These are phyloP conservation scores for Penicillium rolfsii DNA, from an alignment of 2,329 filamentous ascomycete genomes.

Conservation along the genomic window DNA sequence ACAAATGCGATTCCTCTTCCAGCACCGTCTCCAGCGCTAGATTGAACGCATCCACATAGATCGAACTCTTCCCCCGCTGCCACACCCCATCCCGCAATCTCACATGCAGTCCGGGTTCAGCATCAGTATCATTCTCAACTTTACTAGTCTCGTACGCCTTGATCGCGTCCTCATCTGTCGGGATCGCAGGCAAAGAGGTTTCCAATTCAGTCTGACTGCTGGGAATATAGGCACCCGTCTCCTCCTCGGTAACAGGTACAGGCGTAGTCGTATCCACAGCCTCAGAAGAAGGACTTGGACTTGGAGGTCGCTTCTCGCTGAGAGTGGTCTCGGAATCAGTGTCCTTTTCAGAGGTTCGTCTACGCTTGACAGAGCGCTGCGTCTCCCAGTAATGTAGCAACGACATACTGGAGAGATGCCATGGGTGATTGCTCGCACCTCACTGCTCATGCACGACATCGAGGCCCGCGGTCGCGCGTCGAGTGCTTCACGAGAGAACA, in stretches of 20 bases:
- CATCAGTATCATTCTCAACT: slow-evolving; percentile 54
- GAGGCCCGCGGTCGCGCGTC: slow-evolving; percentile 19
- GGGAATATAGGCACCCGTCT: slow-evolving; percentile 34
- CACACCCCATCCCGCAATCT: slow-evolving; percentile 64
- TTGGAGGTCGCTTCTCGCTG: slow-evolving; percentile 16
- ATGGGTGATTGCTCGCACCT: slow-evolving; percentile 13
- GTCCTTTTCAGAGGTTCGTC: slow-evolving; percentile 28
- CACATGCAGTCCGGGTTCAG: slow-evolving; percentile 49
- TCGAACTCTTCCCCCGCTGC: slow-evolving; percentile 78
- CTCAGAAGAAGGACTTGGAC: slow-evolving; percentile 42
- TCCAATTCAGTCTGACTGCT: slow-evolving; percentile 68
- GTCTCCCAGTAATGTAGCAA: slow-evolving; percentile 44
- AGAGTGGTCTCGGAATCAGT: slow-evolving; percentile 7
- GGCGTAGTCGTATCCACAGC: slow-evolving; percentile 29
- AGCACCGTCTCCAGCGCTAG: slow-evolving; percentile 86
- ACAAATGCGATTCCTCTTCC: slow-evolving; percentile 84
- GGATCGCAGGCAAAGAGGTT: slow-evolving; percentile 68
- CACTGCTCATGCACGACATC: not conserved
- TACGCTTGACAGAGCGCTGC: slow-evolving; percentile 38
- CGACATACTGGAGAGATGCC: slow-evolving; percentile 35
- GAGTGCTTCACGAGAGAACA: slow-evolving; percentile 29
- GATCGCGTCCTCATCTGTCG: slow-evolving; percentile 71
- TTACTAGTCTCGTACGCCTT: slow-evolving; percentile 75
- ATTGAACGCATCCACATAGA: slow-evolving; percentile 98
- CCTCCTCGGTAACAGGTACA: slow-evolving; percentile 30